Conservation (phyloP, 768 basidiomycete genomes). For the Pisolithus microcarpus region DNA sequence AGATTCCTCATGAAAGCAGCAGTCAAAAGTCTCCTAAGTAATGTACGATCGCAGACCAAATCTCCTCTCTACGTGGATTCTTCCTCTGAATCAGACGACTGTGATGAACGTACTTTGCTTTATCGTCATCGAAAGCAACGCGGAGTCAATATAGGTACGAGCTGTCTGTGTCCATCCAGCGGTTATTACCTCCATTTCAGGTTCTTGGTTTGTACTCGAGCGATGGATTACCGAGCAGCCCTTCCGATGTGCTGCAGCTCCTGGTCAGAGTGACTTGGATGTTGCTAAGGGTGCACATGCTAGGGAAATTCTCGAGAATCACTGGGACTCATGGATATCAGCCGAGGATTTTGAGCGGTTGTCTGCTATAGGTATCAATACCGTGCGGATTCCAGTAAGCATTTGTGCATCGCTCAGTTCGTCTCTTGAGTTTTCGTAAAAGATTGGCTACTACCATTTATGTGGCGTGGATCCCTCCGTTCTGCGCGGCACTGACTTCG, state of each 20-base stretch:
- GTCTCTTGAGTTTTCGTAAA: not conserved
- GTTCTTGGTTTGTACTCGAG: slow-evolving; percentile 76
- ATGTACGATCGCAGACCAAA: too few relatives aligned
- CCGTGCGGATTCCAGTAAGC: slow-evolving; percentile 56
- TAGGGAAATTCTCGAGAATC: slow-evolving; percentile 36
- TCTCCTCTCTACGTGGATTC: not conserved
- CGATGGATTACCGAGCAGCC: slow-evolving; percentile 63
- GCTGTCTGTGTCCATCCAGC: slow-evolving; percentile 1
- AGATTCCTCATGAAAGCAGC: too few relatives aligned
- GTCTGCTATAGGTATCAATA: slow-evolving; percentile 45
- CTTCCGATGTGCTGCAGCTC: slow-evolving; percentile 44
- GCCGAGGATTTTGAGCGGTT: slow-evolving; percentile 52
- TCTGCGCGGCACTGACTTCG: slow-evolving; percentile 60
- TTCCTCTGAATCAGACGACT: slow-evolving; percentile 5
- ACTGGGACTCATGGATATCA: slow-evolving; percentile 51
- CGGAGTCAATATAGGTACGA: slow-evolving; percentile 73
- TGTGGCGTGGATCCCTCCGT: slow-evolving; percentile 53
- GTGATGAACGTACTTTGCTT: slow-evolving; percentile 16
- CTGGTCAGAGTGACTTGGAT: slow-evolving; percentile 64
- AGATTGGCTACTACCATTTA: slow-evolving; percentile 74
- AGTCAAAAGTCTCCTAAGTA: too few relatives aligned
- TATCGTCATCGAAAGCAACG: slow-evolving; percentile 65
- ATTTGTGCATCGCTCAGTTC: slow-evolving; percentile 32
- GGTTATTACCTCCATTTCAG: slow-evolving; percentile 28
- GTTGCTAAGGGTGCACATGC: slow-evolving; percentile 49